Evolutionary conservation across 306 rosid genomes (phyloP).

Genomic region (Biancaea sappan): DNA sequence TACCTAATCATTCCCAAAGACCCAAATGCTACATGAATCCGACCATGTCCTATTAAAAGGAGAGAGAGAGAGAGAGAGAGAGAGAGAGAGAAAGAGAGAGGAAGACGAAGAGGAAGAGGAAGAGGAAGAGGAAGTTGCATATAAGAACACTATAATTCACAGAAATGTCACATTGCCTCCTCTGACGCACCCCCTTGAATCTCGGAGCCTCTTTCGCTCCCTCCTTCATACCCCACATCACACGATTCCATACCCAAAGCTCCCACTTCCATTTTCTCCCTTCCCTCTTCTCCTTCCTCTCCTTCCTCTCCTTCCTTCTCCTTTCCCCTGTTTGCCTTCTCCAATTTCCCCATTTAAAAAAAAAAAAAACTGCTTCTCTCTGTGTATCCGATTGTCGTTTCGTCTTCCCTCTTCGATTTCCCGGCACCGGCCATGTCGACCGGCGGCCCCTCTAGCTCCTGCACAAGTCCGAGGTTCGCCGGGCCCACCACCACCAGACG

Average conservation of each 20-base stretch:
- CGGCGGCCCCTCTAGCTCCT: slow-evolving; percentile 50
- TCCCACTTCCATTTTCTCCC: background rate
- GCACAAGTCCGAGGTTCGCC: slow-evolving; percentile 55
- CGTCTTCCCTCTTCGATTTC: background rate
- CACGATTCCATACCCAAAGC: background rate
- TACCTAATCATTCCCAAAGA: background rate
- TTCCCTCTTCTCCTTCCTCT: background rate
- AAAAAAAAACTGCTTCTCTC: no score
- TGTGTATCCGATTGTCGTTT: background rate
- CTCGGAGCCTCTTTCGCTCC: slow-evolving; percentile 13
- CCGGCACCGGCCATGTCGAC: slow-evolving; percentile 54
- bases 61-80: background rate
- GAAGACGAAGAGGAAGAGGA: background rate
- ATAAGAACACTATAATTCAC: slow-evolving; percentile 6
- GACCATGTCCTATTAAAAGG: background rate
- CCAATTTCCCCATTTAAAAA: background rate
- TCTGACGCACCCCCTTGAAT: slow-evolving; percentile 6
- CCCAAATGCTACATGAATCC: background rate
- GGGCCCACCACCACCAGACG: slow-evolving; percentile 57
- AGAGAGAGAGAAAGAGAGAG: background rate
- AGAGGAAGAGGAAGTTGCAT: background rate
- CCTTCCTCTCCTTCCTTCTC: background rate
- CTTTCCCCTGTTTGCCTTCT: background rate
- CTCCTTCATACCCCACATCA: background rate
- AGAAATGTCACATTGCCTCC: slow-evolving; percentile 33